Conservation (phyloP, 805 yeast genomes). For the Kodamaea hsintzibuensis region DNA sequence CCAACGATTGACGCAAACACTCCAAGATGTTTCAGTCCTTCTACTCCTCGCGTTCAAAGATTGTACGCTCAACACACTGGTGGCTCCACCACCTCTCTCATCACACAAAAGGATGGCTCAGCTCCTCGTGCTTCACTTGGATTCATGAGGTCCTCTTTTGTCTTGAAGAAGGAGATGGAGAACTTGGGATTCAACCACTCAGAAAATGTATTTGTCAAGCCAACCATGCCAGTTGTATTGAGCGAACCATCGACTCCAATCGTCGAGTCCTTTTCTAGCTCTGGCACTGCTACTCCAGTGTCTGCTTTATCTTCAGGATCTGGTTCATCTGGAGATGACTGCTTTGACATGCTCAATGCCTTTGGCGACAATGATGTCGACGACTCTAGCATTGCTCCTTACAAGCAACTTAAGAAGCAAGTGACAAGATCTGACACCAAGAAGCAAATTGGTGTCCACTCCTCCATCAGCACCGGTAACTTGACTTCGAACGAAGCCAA, state of each 20-base stretch:
- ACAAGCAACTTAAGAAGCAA: conserved; percentile 4
- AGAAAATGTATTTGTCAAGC: conserved; percentile 28
- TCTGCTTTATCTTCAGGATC: conserved; percentile 3
- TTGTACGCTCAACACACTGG: conserved; percentile 2
- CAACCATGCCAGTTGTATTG: conserved; percentile 21
- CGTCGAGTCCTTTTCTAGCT: not conserved
- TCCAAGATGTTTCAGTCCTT: conserved; percentile 4
- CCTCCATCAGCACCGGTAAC: conserved; percentile 3
- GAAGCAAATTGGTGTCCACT: conserved; percentile 5
- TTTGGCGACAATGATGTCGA: conserved; percentile 11
- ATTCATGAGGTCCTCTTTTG: conserved; percentile 44
- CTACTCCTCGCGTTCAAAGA: not conserved
- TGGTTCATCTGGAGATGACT: conserved; percentile 16
- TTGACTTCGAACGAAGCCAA: conserved; percentile 12
- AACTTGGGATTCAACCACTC: conserved; percentile 31
- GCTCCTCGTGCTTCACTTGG: conserved; percentile 38
- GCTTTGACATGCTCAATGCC: conserved; percentile 27
- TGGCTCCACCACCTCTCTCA: conserved; percentile 3
- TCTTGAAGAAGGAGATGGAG: conserved; percentile 43
- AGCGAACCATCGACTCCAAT: conserved; percentile 8
- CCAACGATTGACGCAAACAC: not conserved
- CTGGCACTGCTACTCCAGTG: conserved; percentile 10
- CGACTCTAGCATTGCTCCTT: not conserved
- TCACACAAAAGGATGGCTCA: conserved; percentile 11
- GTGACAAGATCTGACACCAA: conserved; percentile 2